Evolutionary conservation across 148 eudicot species (phyloP).

Genomic region (Vaccinium darrowii): DNA sequence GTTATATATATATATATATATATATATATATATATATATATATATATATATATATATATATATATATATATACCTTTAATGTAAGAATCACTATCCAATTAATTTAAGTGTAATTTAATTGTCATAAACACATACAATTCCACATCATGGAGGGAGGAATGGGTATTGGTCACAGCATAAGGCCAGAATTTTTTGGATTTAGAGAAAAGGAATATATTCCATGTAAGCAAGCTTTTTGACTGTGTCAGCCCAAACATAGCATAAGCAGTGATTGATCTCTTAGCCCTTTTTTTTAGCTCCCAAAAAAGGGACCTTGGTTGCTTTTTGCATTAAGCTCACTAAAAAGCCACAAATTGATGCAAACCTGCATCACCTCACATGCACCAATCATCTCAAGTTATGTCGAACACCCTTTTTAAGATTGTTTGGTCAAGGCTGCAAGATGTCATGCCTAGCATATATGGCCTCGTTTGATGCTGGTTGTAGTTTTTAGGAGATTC

Average conservation of each 20-base stretch:
- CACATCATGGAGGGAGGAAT: background rate
- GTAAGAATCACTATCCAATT: too few species aligned
- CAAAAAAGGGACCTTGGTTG: background rate
- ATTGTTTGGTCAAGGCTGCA: background rate
- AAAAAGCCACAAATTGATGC: background rate
- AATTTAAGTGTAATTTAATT: too few species aligned
- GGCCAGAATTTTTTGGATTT: background rate
- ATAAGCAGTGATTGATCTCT: constrained; percentile 9
- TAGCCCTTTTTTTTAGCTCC: background rate
- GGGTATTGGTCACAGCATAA: background rate
- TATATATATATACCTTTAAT: too few species aligned
- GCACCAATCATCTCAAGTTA: constrained; percentile 6
- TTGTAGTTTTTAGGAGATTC: too few species aligned
- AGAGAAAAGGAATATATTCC: constrained; percentile 11
- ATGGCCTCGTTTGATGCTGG: background rate
- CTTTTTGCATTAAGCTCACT: constrained; percentile 1
- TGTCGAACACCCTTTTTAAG: background rate
- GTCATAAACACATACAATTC: background rate
- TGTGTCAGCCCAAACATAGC: constrained; percentile 24
- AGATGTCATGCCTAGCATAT: background rate
- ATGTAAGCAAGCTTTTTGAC: constrained; percentile 20
- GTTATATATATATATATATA: too few species aligned
- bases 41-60: too few species aligned
- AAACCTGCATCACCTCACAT: constrained; percentile 3
- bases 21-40: too few species aligned